Conservation (phyloP, 1,139 yeast genomes). For the Pichia sp. region DNA sequence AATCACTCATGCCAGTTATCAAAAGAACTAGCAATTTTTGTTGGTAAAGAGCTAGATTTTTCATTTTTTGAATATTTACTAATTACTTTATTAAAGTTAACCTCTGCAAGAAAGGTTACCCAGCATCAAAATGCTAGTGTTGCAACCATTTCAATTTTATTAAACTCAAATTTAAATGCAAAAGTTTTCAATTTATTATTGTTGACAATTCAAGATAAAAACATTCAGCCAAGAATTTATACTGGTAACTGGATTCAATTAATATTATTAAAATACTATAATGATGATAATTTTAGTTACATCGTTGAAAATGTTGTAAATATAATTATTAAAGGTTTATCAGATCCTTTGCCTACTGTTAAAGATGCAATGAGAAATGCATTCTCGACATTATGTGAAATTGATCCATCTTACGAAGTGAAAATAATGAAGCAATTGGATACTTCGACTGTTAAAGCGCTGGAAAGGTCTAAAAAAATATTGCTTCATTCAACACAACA, state of each 20-base stretch:
- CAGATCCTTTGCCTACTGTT: slow-evolving; percentile 78
- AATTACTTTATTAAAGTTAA: slow-evolving; percentile 51
- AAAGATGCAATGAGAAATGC: slow-evolving; percentile 69
- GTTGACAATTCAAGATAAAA: slow-evolving; percentile 58
- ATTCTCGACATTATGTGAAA: slow-evolving; percentile 60
- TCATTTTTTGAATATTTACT: slow-evolving; percentile 55
- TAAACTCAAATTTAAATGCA: slow-evolving; percentile 48
- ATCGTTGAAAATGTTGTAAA: slow-evolving; percentile 45
- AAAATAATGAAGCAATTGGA: slow-evolving; percentile 36
- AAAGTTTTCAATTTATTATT: slow-evolving; percentile 49
- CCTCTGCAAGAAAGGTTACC: slow-evolving; percentile 74
- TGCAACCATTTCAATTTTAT: slow-evolving; percentile 55
- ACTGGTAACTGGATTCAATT: slow-evolving; percentile 69
- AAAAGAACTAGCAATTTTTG: slow-evolving; percentile 59
- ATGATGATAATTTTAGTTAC: slow-evolving; percentile 32
- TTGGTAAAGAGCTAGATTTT: slow-evolving; percentile 47
- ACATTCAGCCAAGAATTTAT: slow-evolving; percentile 60
- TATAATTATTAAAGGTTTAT: slow-evolving; percentile 52
- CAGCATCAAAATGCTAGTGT: slow-evolving; percentile 71
- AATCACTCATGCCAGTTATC: slow-evolving; percentile 69
- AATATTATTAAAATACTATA: slow-evolving; percentile 41
- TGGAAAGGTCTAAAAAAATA: slow-evolving; percentile 10
- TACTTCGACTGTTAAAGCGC: slow-evolving; percentile 39
- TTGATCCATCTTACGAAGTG: slow-evolving; percentile 41
- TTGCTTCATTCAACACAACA: slow-evolving; percentile 3